Percentiles rank a stretch among this genome's conserved stretches.
Conservation (phyloP, 176 grass and related monocot species). For the Lolium rigidum region DNA sequence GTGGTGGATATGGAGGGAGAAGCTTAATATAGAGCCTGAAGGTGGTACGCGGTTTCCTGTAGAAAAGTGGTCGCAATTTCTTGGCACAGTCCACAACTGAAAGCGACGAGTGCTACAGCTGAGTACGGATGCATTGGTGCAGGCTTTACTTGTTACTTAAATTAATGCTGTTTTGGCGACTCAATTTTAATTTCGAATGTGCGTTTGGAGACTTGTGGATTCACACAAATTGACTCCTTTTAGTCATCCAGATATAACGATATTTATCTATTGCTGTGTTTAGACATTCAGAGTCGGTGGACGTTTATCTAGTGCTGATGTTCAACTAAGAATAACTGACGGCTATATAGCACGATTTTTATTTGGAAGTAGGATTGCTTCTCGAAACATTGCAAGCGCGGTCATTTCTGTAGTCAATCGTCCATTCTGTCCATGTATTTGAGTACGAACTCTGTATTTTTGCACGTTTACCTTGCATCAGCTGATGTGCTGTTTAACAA, state of each 20-base stretch:
- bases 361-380: background rate
- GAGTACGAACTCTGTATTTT: background rate
- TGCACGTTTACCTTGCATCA: background rate
- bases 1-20: background rate
- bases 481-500: background rate
- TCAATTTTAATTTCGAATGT: background rate
- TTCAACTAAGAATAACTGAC: constrained; percentile 17
- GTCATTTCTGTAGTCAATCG: background rate
- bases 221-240: no score
- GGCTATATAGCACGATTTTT: background rate
- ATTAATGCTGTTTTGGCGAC: background rate
- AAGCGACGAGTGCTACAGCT: background rate
- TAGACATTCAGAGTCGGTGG: background rate
- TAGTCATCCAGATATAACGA: background rate
- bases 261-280: background rate
- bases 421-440: background rate
- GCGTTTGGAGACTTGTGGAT: constrained; percentile 9
- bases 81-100: background rate
- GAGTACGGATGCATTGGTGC: background rate
- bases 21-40: constrained; percentile 22
- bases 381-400: background rate
- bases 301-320: background rate
- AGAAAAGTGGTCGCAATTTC: constrained; percentile 32
- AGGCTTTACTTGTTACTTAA: background rate
- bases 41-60: constrained; percentile 44